Percentiles rank a stretch among this genome's conserved stretches.
Conservation (phyloP, 2,329 filamentous ascomycete species). For the Neonectria coccinea region DNA sequence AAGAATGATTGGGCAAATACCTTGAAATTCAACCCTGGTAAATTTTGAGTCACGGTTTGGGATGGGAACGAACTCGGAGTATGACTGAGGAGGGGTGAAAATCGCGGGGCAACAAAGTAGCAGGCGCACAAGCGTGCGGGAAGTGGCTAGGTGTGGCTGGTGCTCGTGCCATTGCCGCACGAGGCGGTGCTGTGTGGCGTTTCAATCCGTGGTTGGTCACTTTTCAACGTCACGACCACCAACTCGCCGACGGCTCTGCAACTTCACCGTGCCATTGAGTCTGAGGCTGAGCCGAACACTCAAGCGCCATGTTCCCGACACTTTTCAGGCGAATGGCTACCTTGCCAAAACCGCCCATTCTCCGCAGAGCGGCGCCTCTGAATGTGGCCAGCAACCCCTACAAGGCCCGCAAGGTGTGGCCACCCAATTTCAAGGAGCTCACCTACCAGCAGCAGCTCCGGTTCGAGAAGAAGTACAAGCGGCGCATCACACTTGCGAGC, state of each 20-base stretch:
- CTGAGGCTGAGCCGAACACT: conserved; percentile 1
- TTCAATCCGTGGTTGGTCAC: conserved; percentile 18
- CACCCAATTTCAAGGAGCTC: conserved; percentile 79
- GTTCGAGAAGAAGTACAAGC: conserved; percentile 83
- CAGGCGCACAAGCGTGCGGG: conserved; percentile 19
- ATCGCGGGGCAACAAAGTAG: conserved; percentile 49
- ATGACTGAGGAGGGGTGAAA: conserved; percentile 50
- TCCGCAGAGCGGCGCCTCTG: conserved; percentile 46
- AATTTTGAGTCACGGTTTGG: conserved; percentile 50
- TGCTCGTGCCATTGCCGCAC: conserved; percentile 26
- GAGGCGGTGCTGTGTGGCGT: conserved; percentile 46
- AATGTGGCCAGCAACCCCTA: conserved; percentile 66
- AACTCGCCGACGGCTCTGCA: conserved; percentile 22
- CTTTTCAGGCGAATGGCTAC: conserved; percentile 51
- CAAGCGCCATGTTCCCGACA: conserved; percentile 51
- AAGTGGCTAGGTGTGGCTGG: conserved; percentile 34
- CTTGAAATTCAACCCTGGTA: conserved; percentile 41
- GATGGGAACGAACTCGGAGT: conserved; percentile 29
- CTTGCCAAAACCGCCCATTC: conserved; percentile 44
- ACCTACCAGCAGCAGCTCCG: conserved; percentile 79
- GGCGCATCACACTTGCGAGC: conserved; percentile 72
- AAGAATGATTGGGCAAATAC: conserved; percentile 25
- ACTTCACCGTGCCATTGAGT: conserved; percentile 32
- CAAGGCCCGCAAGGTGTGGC: conserved; percentile 79
- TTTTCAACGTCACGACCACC: conserved; percentile 28